phyloP scores from a whole-genome alignment of 2,329 filamentous ascomycete species.

The Ophiostoma quercus region DNA sequence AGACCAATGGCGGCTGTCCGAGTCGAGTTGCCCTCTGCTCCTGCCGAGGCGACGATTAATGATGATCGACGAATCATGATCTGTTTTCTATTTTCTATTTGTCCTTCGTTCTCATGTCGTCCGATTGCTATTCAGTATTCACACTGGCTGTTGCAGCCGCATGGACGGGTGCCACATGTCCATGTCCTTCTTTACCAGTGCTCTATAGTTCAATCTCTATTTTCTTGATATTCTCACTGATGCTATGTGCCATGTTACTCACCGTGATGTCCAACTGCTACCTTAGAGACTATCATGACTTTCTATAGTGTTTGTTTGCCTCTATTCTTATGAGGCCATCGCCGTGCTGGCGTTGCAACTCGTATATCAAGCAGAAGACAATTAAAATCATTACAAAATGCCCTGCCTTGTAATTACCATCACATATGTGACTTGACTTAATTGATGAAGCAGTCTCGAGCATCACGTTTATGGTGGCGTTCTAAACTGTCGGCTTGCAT shows the following conservation, averaged over 20 bases:
- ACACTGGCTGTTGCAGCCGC: not conserved
- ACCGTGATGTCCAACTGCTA: not conserved
- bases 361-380: not conserved
- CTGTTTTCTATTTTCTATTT: not conserved
- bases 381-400: not conserved
- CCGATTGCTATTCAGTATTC: not conserved
- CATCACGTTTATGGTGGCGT: too few relatives aligned
- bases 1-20: not conserved
- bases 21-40: not conserved
- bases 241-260: not conserved
- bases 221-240: not conserved
- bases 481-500: too few relatives aligned
- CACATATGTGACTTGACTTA: not conserved
- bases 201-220: not conserved
- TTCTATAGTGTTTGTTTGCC: not conserved
- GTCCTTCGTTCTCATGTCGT: not conserved
- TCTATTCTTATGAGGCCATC: not conserved
- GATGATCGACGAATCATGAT: conserved; percentile 6
- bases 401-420: not conserved
- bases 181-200: not conserved
- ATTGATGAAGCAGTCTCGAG: too few relatives aligned
- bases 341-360: not conserved
- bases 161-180: not conserved
- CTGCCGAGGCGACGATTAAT: conserved; percentile 8
- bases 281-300: not conserved